Evolutionary conservation across 2,329 filamentous ascomycete genomes (phyloP).

Genomic region (Achaetomium macrosporum): DNA sequence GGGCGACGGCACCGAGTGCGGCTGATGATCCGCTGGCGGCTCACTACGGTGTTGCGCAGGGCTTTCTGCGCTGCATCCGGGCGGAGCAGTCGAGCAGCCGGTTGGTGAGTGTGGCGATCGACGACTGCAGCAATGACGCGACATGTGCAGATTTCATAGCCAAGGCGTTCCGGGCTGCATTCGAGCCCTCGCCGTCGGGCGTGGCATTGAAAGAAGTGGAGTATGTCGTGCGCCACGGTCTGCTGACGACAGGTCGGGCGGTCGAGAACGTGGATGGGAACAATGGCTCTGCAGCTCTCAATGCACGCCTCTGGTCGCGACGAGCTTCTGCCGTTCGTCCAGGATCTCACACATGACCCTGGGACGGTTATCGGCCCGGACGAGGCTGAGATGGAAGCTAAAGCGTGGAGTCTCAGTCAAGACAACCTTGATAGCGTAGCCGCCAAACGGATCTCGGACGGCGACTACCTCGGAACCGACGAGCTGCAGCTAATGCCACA

Average conservation of each 20-base stretch:
- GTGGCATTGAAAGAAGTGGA: not conserved
- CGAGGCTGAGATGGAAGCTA: slow-evolving; percentile 33
- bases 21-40: not conserved
- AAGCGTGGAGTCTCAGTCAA: slow-evolving; percentile 33
- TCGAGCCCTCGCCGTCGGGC: not conserved
- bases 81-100: not conserved
- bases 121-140: not conserved
- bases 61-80: slow-evolving; percentile 2
- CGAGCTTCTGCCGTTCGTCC: slow-evolving; percentile 13
- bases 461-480: slow-evolving; percentile 23
- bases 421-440: slow-evolving; percentile 2
- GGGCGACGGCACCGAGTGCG: not conserved
- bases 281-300: not conserved
- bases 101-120: not conserved
- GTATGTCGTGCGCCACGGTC: slow-evolving; percentile 2
- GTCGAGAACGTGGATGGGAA: not conserved
- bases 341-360: slow-evolving; percentile 15
- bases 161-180: not conserved
- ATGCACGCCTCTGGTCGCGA: slow-evolving; percentile 4
- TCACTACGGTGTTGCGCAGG: not conserved
- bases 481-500: slow-evolving; percentile 31
- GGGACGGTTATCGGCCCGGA: slow-evolving; percentile 4
- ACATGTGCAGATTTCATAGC: not conserved
- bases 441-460: not conserved
- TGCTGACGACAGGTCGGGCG: not conserved